phyloP scores from a whole-genome alignment of 83 land plant species.

The Isoetes engelmannii region DNA sequence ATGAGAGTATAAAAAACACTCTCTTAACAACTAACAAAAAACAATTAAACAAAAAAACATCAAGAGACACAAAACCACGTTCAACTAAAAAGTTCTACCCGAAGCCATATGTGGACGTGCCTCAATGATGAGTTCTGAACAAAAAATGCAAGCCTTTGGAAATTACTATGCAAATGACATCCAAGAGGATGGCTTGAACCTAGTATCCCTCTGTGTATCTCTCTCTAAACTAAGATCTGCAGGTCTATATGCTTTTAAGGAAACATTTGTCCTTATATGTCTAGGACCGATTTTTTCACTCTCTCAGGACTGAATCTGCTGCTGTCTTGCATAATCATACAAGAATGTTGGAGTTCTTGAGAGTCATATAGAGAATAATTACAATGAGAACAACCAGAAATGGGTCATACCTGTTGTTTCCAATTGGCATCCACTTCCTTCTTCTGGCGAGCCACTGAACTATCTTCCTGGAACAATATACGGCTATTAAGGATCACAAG shows the following conservation, averaged over 20 bases:
- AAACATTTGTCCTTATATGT: neutral
- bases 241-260: neutral
- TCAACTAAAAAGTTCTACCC: no score
- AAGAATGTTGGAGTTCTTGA: neutral
- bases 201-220: no score
- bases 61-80: neutral
- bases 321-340: neutral
- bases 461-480: constrained; percentile 65
- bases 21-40: no score
- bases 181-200: no score
- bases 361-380: neutral
- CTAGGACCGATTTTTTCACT: no score
- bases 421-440: constrained; percentile 78
- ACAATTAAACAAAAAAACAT: constrained; percentile 3
- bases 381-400: neutral
- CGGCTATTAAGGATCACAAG: no score
- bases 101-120: no score
- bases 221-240: neutral
- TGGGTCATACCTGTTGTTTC: constrained; percentile 69
- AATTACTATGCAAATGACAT: no score
- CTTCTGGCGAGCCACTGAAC: constrained; percentile 53
- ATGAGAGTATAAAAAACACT: constrained; percentile 6
- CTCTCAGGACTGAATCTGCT: no score
- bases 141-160: no score
- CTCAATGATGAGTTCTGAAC: no score